Conservation (phyloP, 352 stramenopile genomes). For the Achlya hypogyna region DNA sequence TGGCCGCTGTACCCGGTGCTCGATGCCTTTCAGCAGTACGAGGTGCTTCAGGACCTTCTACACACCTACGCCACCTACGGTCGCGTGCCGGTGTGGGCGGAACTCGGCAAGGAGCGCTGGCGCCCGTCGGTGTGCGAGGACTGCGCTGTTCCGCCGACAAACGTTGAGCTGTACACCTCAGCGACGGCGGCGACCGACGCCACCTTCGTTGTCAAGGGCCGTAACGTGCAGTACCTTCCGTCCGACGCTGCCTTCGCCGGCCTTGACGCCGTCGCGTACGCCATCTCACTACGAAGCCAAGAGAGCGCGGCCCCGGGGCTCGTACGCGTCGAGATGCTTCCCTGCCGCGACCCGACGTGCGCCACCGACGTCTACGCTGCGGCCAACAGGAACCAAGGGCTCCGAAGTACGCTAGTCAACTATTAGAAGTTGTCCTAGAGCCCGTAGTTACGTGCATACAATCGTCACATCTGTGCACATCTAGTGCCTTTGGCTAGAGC, state of each 20-base stretch:
- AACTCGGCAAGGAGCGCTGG: slow-evolving; percentile 20
- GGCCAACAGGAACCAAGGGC: background rate
- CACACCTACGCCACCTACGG: slow-evolving; percentile 33
- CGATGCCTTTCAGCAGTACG: slow-evolving; percentile 29
- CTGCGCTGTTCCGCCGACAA: slow-evolving; percentile 31
- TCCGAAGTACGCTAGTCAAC: background rate
- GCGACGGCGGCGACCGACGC: background rate
- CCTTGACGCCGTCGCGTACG: slow-evolving; percentile 48
- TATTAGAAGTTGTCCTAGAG: too few species aligned
- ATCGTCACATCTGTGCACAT: background rate
- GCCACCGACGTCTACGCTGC: background rate
- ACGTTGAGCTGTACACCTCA: slow-evolving; percentile 55
- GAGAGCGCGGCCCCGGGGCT: slow-evolving; percentile 41
- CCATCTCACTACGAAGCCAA: slow-evolving; percentile 34
- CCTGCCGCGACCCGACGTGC: slow-evolving; percentile 37
- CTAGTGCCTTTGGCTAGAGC: background rate
- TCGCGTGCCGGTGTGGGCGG: slow-evolving; percentile 39
- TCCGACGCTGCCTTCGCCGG: slow-evolving; percentile 34
- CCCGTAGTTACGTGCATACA: background rate
- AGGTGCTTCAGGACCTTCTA: slow-evolving; percentile 40
- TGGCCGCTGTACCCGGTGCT: slow-evolving; percentile 40
- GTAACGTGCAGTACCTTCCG: slow-evolving; percentile 48
- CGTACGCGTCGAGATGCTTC: slow-evolving; percentile 40
- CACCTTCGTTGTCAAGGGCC: background rate
- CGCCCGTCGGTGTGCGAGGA: slow-evolving; percentile 37